Evolutionary conservation across 768 basidiomycete genomes (phyloP), one percentile per base, ranked within the genome.

Genomic region (Boletus huronensis): DNA sequence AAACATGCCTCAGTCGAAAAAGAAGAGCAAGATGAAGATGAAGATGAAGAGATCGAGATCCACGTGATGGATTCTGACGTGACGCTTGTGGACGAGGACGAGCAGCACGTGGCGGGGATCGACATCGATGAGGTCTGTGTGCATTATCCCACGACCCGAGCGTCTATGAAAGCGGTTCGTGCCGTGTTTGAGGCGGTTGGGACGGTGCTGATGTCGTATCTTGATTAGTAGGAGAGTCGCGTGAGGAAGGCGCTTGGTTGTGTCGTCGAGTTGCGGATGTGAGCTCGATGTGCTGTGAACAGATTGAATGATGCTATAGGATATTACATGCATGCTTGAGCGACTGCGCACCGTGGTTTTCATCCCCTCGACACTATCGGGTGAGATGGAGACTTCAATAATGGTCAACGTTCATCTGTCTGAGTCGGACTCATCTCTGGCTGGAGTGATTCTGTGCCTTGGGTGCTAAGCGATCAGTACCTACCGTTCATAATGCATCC

Each of bases 61-160:
- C 38, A 8, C 8, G 21, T 54, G 25, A 53, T 63, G 47, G 70
- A 61, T 46, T 70, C 68, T 1, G 68, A 71, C 19, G 25, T 48
- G 56, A 70, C 70, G 2, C 70, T 70, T 29, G 67, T 72, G 35
- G 59, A 61, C 47, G 62, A 64, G 16, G 63, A 64, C 43, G 61
- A 60, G 4, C 56, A 54, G 5, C 47, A 54, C 5, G 46, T 59
- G 36, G 45, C 9, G 1, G 19, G 44, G 29, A 31, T 57, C 50
- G 58, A 70, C 42, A 23, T 64, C 6, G 61, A 63, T 35, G 61
- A 57, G 6, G 44, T 71, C 14, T 52, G 57, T 31, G 34, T 5
- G 29, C 61, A 40, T 13, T 71, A 70, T 31, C 53, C 59, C 23
- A 17, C 53, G 11, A 60, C 58, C 2, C 56, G 59, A 8, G 58